Evolutionary conservation across 2,329 filamentous ascomycete genomes (phyloP).

Genomic region (Phialocephala subalpina): DNA sequence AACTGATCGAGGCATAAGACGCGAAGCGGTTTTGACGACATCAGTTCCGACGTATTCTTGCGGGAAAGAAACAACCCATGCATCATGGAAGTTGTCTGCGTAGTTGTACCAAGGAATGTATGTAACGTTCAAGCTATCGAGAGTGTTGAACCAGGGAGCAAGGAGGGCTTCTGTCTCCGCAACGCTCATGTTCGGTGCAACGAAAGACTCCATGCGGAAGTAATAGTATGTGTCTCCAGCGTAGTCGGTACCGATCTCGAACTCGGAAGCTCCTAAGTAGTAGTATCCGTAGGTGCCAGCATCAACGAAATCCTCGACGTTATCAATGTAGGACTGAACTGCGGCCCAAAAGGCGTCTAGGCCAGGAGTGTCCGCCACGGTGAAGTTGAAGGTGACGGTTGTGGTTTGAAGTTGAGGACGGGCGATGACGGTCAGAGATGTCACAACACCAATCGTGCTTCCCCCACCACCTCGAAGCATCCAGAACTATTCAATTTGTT

Average conservation of each 20-base stretch:
- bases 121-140: slow-evolving; percentile 39
- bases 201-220: slow-evolving; percentile 45
- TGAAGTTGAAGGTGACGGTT: slow-evolving; percentile 52
- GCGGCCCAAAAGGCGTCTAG: slow-evolving; percentile 58
- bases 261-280: too few species aligned
- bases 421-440: slow-evolving; percentile 61
- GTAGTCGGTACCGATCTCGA: too few species aligned
- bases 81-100: slow-evolving; percentile 29
- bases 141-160: slow-evolving; percentile 50
- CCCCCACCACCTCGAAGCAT: slow-evolving; percentile 66
- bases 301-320: slow-evolving; percentile 50
- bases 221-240: slow-evolving; percentile 43
- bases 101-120: slow-evolving; percentile 25
- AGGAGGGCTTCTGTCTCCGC: slow-evolving; percentile 42
- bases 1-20: slow-evolving; percentile 50
- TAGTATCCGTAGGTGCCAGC: slow-evolving; percentile 41
- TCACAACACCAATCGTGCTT: slow-evolving; percentile 59
- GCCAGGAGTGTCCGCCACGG: slow-evolving; percentile 54
- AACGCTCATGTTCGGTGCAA: slow-evolving; percentile 42
- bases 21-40: slow-evolving; percentile 46
- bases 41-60: slow-evolving; percentile 44
- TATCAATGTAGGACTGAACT: slow-evolving; percentile 57
- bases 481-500: too few species aligned
- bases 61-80: slow-evolving; percentile 52
- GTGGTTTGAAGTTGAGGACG: slow-evolving; percentile 51